Conservation (phyloP, 2,329 filamentous ascomycete genomes). For the Cucurbitaria berberidis region DNA sequence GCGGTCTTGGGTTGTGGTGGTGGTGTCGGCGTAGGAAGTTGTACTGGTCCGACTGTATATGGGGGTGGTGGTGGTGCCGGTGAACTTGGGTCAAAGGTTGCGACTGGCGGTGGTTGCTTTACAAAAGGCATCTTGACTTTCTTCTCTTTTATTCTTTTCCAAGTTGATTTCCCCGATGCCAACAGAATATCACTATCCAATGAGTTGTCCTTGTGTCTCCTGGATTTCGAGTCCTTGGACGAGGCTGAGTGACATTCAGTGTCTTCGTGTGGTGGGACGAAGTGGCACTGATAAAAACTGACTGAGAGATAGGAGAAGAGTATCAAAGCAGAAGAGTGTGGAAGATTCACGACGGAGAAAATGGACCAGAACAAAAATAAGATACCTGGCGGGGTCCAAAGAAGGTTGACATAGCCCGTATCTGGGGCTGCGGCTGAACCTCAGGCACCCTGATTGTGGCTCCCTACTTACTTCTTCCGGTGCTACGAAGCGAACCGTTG, state of each 20-base stretch:
- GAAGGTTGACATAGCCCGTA: slow-evolving; percentile 18
- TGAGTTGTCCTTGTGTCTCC: not conserved
- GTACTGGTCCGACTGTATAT: slow-evolving; percentile 24
- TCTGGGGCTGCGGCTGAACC: slow-evolving; percentile 25
- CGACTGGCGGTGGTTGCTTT: slow-evolving; percentile 20
- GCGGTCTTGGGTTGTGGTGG: slow-evolving; percentile 17
- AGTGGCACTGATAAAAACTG: slow-evolving; percentile 5
- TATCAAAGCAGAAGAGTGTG: not conserved
- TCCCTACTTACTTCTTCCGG: slow-evolving; percentile 30
- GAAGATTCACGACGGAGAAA: not conserved
- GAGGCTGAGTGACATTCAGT: slow-evolving; percentile 9
- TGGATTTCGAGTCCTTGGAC: not conserved
- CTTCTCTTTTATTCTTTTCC: not conserved
- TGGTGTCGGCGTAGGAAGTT: slow-evolving; percentile 25
- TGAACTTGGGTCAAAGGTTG: slow-evolving; percentile 19
- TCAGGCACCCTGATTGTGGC: slow-evolving; percentile 35
- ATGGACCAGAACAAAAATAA: slow-evolving; percentile 6
- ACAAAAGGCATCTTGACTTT: slow-evolving; percentile 12
- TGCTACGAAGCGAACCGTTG: slow-evolving; percentile 13
- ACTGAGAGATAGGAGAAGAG: not conserved
- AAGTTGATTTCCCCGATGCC: not conserved
- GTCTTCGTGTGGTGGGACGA: slow-evolving; percentile 11
- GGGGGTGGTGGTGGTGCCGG: slow-evolving; percentile 33
- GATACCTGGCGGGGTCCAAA: slow-evolving; percentile 12
- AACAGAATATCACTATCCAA: not conserved